These are phyloP conservation scores for Teratosphaeria pseudoeucalypti DNA, from an alignment of 2,329 filamentous ascomycete species.

Conservation along the genomic window DNA sequence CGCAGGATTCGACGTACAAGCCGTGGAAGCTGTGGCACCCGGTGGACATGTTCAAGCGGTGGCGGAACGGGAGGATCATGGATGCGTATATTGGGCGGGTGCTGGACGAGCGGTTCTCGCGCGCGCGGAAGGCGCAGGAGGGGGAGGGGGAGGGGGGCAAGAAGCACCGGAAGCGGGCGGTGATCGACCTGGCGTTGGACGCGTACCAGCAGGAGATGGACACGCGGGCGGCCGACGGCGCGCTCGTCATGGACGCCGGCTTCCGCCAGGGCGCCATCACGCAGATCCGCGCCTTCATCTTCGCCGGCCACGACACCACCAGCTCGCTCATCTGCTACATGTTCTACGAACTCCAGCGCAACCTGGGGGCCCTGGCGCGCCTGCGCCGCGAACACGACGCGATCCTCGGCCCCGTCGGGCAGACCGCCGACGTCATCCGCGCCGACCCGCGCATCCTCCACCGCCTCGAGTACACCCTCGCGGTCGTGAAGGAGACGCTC, in stretches of 20 bases:
- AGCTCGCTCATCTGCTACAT: slow-evolving; percentile 26
- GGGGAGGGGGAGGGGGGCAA: neutral
- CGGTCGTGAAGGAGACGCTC: slow-evolving; percentile 44
- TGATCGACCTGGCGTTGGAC: slow-evolving; percentile 25
- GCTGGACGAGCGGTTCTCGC: slow-evolving; percentile 28
- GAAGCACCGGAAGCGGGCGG: slow-evolving; percentile 17
- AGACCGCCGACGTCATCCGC: slow-evolving; percentile 27
- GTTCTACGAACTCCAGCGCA: slow-evolving; percentile 28
- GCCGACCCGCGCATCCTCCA: slow-evolving; percentile 38
- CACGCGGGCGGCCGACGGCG: slow-evolving; percentile 22
- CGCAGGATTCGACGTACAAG: slow-evolving; percentile 8
- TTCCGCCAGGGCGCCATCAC: slow-evolving; percentile 27
- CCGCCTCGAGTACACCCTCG: slow-evolving; percentile 41
- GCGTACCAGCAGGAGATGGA: slow-evolving; percentile 23
- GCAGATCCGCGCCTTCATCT: slow-evolving; percentile 31
- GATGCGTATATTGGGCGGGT: slow-evolving; percentile 22
- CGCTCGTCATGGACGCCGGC: slow-evolving; percentile 20
- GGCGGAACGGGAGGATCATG: slow-evolving; percentile 20
- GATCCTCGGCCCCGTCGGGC: slow-evolving; percentile 34
- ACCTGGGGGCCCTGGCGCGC: slow-evolving; percentile 22
- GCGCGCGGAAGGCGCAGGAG: slow-evolving; percentile 4
- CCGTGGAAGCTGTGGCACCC: slow-evolving; percentile 12
- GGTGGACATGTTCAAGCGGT: slow-evolving; percentile 10
- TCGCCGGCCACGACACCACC: slow-evolving; percentile 36
- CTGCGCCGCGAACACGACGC: slow-evolving; percentile 41